phyloP scores from a whole-genome alignment of 768 basidiomycete genomes.

The Paxillus ammoniavirescens region DNA sequence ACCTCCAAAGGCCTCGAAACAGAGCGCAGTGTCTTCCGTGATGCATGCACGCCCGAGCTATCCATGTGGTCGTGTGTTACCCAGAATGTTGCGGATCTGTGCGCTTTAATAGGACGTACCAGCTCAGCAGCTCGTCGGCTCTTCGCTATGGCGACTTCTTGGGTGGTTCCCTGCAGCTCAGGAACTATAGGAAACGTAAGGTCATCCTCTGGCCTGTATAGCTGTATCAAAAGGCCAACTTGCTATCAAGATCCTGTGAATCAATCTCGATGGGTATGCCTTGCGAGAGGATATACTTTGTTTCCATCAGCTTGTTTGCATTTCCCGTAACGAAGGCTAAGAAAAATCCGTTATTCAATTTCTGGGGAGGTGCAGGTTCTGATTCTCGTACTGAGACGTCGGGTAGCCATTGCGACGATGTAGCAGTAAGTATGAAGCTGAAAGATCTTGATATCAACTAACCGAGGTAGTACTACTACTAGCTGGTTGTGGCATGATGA shows the following conservation, averaged over 20 bases:
- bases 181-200: constrained; percentile 55
- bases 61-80: background rate
- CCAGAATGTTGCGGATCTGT: background rate
- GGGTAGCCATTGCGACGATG: constrained; percentile 17
- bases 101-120: constrained; percentile 37
- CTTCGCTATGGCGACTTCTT: constrained; percentile 87
- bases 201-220: background rate
- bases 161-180: constrained; percentile 91
- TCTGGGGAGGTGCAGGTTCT: background rate
- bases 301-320: constrained; percentile 88
- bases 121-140: constrained; percentile 82
- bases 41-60: constrained; percentile 56
- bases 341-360: constrained; percentile 11
- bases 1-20: constrained; percentile 84
- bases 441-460: background rate
- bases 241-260: constrained; percentile 77
- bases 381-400: constrained; percentile 23
- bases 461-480: too few species aligned
- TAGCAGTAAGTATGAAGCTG: background rate
- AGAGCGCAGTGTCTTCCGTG: constrained; percentile 94
- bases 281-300: constrained; percentile 73
- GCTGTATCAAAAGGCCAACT: constrained; percentile 28
- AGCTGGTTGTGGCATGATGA: background rate
- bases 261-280: constrained; percentile 71
- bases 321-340: constrained; percentile 95